Percentiles rank a stretch among this genome's conserved stretches.
phyloP scores from a whole-genome alignment of 2,329 filamentous ascomycete genomes.

The Colletotrichum higginsianum region DNA sequence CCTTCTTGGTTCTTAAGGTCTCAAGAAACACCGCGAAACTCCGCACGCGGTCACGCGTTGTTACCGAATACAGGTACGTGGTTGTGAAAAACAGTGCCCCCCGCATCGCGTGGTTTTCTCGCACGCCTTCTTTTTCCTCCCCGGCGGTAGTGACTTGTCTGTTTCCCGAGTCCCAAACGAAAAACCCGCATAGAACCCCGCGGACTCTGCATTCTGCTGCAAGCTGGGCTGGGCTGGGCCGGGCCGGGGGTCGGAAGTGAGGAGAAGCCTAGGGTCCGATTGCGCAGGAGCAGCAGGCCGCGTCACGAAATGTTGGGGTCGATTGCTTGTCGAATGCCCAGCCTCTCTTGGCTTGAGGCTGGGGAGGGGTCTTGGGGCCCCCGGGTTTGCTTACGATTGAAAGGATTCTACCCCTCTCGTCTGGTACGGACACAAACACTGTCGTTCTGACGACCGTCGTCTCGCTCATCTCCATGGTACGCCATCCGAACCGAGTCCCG shows the following conservation, averaged over 20 bases:
- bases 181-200: conserved; percentile 11
- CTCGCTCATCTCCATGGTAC: conserved; percentile 13
- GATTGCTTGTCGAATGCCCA: conserved; percentile 10
- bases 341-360: conserved; percentile 1
- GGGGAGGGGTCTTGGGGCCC: neutral
- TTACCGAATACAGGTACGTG: neutral
- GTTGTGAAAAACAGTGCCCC: too few species aligned
- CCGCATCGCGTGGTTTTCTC: conserved; percentile 14
- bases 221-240: neutral
- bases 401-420: conserved; percentile 8
- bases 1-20: too few species aligned
- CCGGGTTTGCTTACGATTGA: neutral
- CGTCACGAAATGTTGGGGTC: conserved; percentile 13
- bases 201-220: neutral
- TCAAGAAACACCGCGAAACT: too few species aligned
- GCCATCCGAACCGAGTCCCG: neutral
- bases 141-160: too few species aligned
- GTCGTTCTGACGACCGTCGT: conserved; percentile 5
- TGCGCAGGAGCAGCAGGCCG: conserved; percentile 6
- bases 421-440: too few species aligned
- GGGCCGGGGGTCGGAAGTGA: conserved; percentile 1
- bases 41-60: conserved; percentile 17
- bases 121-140: neutral
- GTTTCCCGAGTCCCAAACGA: neutral
- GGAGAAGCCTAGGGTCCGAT: neutral